Evolutionary conservation across 1,139 yeast genomes (phyloP).

Genomic region (Yamadazyma blattariae): DNA sequence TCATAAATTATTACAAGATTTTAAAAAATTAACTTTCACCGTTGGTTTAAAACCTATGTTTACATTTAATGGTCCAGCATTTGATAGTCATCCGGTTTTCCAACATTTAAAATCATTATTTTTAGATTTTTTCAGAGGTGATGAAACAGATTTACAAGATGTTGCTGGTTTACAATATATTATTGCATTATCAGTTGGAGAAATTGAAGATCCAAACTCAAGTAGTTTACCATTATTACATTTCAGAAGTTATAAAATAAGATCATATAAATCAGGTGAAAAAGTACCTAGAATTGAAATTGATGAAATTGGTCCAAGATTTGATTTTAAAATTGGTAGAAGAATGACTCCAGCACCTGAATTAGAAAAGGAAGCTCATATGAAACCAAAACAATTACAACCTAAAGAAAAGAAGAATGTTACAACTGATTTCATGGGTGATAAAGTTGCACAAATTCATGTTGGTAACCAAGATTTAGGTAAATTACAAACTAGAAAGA

Average conservation of each 20-base stretch:
- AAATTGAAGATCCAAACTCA: slow-evolving; percentile 65
- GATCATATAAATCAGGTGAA: slow-evolving; percentile 79
- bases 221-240: slow-evolving; percentile 66
- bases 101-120: slow-evolving; percentile 85
- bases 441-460: slow-evolving; percentile 93
- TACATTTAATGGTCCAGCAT: slow-evolving; percentile 87
- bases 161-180: slow-evolving; percentile 93
- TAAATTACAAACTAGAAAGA: slow-evolving; percentile 91
- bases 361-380: slow-evolving; percentile 84
- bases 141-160: slow-evolving; percentile 78
- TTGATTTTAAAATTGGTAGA: slow-evolving; percentile 91
- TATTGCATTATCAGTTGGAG: slow-evolving; percentile 77
- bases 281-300: slow-evolving; percentile 91
- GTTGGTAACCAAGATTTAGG: slow-evolving; percentile 92
- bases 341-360: slow-evolving; percentile 83
- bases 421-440: slow-evolving; percentile 87
- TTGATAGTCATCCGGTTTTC: slow-evolving; percentile 85
- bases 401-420: slow-evolving; percentile 87
- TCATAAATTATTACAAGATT: slow-evolving; percentile 73
- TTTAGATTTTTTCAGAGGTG: slow-evolving; percentile 89
- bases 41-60: slow-evolving; percentile 95
- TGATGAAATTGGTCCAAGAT: slow-evolving; percentile 94
- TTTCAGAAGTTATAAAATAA: slow-evolving; percentile 87
- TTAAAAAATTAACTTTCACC: slow-evolving; percentile 75
- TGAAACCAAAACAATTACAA: slow-evolving; percentile 78